phyloP scores from a whole-genome alignment of 2,329 filamentous ascomycete species.

The Aureobasidium subglaciale region DNA sequence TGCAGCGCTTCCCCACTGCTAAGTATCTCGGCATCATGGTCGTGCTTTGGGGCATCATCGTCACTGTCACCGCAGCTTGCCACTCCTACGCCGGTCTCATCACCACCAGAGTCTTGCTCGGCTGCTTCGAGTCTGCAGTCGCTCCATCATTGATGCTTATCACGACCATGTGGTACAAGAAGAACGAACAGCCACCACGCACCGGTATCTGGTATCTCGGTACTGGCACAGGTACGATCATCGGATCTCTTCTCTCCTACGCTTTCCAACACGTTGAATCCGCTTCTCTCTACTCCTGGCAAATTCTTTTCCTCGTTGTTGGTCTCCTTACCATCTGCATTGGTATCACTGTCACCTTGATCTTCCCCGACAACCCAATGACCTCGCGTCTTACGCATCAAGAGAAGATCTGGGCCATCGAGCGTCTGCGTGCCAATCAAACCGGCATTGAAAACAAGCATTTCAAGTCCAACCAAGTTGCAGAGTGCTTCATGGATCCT shows the following conservation, averaged over 20 bases:
- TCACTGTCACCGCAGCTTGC: constrained; percentile 43
- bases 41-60: constrained; percentile 41
- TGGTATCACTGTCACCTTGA: constrained; percentile 27
- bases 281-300: constrained; percentile 39
- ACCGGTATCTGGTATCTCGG: constrained; percentile 62
- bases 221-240: constrained; percentile 51
- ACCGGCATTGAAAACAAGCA: constrained; percentile 47
- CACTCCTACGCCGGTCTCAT: constrained; percentile 46
- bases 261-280: constrained; percentile 44
- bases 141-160: constrained; percentile 50
- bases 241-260: constrained; percentile 50
- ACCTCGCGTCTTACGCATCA: constrained; percentile 22
- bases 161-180: constrained; percentile 39
- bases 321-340: constrained; percentile 37
- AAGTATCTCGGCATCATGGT: constrained; percentile 44
- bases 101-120: constrained; percentile 44
- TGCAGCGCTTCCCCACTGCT: constrained; percentile 47
- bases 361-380: constrained; percentile 28
- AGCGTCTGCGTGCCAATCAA: constrained; percentile 40
- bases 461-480: constrained; percentile 41
- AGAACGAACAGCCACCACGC: constrained; percentile 51
- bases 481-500: constrained; percentile 39
- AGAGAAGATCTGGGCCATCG: constrained; percentile 29
- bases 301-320: constrained; percentile 45
- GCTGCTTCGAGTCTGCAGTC: constrained; percentile 48